Base-by-base conservation (phyloP, 768 basidiomycete genomes). In the Trametes meyenii region DNA sequence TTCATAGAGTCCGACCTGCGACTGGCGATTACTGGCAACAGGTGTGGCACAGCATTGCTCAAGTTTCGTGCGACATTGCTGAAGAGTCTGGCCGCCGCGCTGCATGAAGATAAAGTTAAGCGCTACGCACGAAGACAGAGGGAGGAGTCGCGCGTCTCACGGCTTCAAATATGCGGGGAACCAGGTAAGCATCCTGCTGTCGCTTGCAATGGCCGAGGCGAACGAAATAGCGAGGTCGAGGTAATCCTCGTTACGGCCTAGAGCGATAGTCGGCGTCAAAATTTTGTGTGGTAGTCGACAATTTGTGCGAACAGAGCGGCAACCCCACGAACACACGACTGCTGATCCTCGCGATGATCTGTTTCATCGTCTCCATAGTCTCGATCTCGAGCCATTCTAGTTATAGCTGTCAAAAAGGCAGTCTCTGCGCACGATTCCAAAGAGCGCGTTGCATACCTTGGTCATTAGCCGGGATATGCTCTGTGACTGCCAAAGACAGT, bases 201-300 rank as follows among this genome's bases (percentile, higher is more conserved):
- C 70, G 21, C 44, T 62, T 4, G 66, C 19, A 23, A 79, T 61
- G 23, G 75, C 68, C 1, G 70, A 5, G 2, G 79, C 66, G 54
- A 71, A 76, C 0, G 70, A 57, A 14, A 76, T 69, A n/a, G 69
- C 72, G 14, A 78, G 61, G 7, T 67, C 56, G 1, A 73, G 62
- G 67, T 78, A 82, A 2, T 73, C 77, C 8, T 69, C 64, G 50
- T 81, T 57, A 10, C 77, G 75, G 58, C 81, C 81, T 82, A 21
- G 21, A 50, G 36, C 3, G 16, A 17, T 10, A 16, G 17, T 13
- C 10, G 21, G 19, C 1, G 36, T 14, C 8, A 21, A n/a, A 19
- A 19, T 2, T 19, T 7, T n/a, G 16, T 23, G 5, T 11, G 44
- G 8, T 4, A 19, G 6, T 19, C 11, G 16, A 8, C 8, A 23